Percentiles rank a stretch among this genome's conserved stretches.
Evolutionary conservation across 2,329 filamentous ascomycete genomes (phyloP).

Genomic region (Chaetomium globosum): DNA sequence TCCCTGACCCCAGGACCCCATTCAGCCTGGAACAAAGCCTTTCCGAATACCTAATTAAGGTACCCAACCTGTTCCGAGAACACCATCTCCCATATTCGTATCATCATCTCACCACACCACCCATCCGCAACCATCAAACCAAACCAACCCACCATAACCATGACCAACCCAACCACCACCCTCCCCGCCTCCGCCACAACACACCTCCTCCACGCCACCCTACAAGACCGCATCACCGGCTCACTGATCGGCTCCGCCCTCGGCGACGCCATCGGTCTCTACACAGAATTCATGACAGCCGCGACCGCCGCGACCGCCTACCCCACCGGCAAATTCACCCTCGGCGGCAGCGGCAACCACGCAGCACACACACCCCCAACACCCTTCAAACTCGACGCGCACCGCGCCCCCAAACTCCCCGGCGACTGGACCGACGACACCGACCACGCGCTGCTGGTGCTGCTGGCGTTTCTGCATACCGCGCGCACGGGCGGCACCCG

Average conservation of each 20-base stretch:
- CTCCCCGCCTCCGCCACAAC: conserved; percentile 7
- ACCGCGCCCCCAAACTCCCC: conserved; percentile 47
- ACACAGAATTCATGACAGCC: conserved; percentile 55
- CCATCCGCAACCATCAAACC: background rate
- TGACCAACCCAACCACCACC: background rate
- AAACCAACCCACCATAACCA: background rate
- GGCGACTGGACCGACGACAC: conserved; percentile 60
- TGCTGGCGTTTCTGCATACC: conserved; percentile 53
- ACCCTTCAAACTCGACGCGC: conserved; percentile 48
- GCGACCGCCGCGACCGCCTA: conserved; percentile 44
- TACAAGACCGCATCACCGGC: conserved; percentile 48
- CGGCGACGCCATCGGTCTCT: conserved; percentile 57
- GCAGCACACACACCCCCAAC: conserved; percentile 39
- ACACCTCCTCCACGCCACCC: conserved; percentile 29
- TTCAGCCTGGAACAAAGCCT: too few species aligned
- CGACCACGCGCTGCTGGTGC: conserved; percentile 54
- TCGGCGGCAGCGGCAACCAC: conserved; percentile 32
- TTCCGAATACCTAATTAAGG: too few species aligned
- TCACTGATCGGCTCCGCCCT: conserved; percentile 55
- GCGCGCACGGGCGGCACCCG: conserved; percentile 18
- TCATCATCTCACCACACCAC: background rate
- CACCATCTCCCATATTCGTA: background rate
- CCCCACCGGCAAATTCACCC: conserved; percentile 45
- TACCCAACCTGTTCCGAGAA: background rate
- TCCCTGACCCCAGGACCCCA: background rate